Evolutionary conservation across 768 basidiomycete genomes (phyloP), one percentile per base, ranked within the genome.

Genomic region (Tricholoma hemisulphureum): DNA sequence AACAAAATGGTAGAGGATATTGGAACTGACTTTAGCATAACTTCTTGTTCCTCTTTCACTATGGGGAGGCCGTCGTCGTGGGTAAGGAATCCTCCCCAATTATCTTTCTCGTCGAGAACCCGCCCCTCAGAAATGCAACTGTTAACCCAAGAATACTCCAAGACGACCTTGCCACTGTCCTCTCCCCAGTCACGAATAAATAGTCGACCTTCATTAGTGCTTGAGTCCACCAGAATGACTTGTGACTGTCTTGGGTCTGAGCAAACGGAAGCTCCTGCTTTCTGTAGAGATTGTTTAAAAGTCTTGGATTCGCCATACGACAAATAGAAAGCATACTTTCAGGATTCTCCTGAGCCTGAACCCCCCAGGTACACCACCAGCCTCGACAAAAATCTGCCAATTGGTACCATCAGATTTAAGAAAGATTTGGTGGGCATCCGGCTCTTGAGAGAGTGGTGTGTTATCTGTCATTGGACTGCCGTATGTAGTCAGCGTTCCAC

Each of bases 161-260:
- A 72, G 9, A 87, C 79, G 1, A 80, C 75, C 67, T 84, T 87
- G 58, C 70, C 65, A 26, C 46, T 74, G 46, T 86, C 84, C 21
- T 69, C 65, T 6, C 79, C 75, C 85, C 85, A 88, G 18, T 83
- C 80, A 35, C 81, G 78, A 57, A 88, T 77, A 63, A 87, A 81
- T 16, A 77, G 75, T 63, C 75, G 73, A 24, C 87, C 87, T 39
- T 80, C 77, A n/a, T 73, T 65, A 0, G 81, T 76, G 16, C 71
- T 69, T 1, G 80, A 68, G 60, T 88, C 81, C 6, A 90, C 84
- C 4, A 91, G 71, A 45, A 89, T 82, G 23, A 89, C 72, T 18
- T 77, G 70, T 0, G 88, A 82, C 51, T 80, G 74, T 46, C 74
- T 78, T 8, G 83, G 79, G 57, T 81, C 79, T 51, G 73, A 76